A percentile compares a stretch with the other conserved stretches of the same genome.
These are phyloP conservation scores for Shiraia bambusicola DNA, from an alignment of 2,329 filamentous ascomycete genomes.

Conservation along the genomic window DNA sequence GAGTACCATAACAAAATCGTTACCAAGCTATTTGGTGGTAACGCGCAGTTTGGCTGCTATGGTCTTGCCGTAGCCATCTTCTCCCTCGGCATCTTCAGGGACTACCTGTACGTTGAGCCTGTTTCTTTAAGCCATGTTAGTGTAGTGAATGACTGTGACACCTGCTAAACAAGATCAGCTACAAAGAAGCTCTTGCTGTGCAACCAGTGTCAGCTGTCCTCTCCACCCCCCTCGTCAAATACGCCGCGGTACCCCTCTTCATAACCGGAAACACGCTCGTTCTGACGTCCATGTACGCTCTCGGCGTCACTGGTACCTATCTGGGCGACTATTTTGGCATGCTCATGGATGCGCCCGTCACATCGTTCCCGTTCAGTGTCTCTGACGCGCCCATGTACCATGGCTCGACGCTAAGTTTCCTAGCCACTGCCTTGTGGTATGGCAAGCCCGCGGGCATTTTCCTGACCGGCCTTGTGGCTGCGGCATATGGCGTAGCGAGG, in stretches of 20 bases:
- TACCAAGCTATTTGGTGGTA: slow-evolving; percentile 81
- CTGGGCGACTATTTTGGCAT: slow-evolving; percentile 98
- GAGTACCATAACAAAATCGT: slow-evolving; percentile 91
- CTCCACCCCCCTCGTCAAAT: slow-evolving; percentile 59
- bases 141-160: neutral
- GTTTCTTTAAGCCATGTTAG: neutral
- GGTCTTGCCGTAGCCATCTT: slow-evolving; percentile 87
- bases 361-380: slow-evolving; percentile 93
- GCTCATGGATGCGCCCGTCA: slow-evolving; percentile 92
- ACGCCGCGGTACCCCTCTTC: slow-evolving; percentile 71
- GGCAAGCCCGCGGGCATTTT: slow-evolving; percentile 85
- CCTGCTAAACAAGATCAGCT: slow-evolving; percentile 54
- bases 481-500: slow-evolving; percentile 79
- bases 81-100: slow-evolving; percentile 83
- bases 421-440: slow-evolving; percentile 80
- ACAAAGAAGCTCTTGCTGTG: slow-evolving; percentile 77
- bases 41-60: slow-evolving; percentile 81
- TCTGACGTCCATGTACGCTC: slow-evolving; percentile 82
- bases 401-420: slow-evolving; percentile 87
- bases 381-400: slow-evolving; percentile 94
- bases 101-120: slow-evolving; percentile 51
- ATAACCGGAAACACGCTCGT: slow-evolving; percentile 79
- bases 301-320: slow-evolving; percentile 94
- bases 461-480: slow-evolving; percentile 71
- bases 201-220: slow-evolving; percentile 76